Evolutionary conservation across 306 rosid species (phyloP).

Genomic region (Begonia fuchsioides): DNA sequence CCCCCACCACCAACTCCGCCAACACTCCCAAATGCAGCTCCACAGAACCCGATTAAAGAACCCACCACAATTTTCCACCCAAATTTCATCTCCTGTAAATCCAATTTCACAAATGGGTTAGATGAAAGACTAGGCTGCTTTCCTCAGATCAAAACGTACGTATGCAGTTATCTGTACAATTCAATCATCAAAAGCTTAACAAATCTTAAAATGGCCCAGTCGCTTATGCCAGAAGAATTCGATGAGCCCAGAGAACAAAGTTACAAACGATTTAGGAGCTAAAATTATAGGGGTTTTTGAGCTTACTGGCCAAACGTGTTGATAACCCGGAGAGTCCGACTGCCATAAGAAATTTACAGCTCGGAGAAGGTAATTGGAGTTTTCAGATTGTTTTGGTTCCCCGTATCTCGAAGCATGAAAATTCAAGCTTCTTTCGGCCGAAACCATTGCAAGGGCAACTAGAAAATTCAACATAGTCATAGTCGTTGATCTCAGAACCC

Average conservation of each 20-base stretch:
- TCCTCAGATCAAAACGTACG: too few species aligned
- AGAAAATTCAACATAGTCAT: conserved; percentile 4
- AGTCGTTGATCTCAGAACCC: too few species aligned
- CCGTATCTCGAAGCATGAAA: conserved; percentile 19
- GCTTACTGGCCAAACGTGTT: conserved; percentile 78
- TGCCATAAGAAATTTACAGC: conserved; percentile 70
- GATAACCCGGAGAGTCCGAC: conserved; percentile 34
- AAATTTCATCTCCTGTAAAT: conserved; percentile 49
- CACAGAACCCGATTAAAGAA: conserved; percentile 49
- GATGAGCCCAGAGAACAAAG: not conserved
- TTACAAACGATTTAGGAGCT: not conserved
- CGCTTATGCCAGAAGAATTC: too few species aligned
- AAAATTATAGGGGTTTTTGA: not conserved
- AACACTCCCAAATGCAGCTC: conserved; percentile 84
- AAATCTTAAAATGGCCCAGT: too few species aligned
- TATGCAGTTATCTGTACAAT: too few species aligned
- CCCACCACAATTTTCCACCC: conserved; percentile 70
- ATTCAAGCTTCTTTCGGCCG: conserved; percentile 45
- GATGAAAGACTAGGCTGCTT: too few species aligned
- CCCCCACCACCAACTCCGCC: conserved; percentile 99
- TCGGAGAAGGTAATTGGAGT: conserved; percentile 18
- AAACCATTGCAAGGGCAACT: conserved; percentile 26
- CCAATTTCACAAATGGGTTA: not conserved
- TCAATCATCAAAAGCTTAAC: too few species aligned
- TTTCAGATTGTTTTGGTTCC: conserved; percentile 11